Percentiles rank a stretch among this genome's conserved stretches.
phyloP scores from a whole-genome alignment of 164 flowering plant species.

The Taxillus chinensis region DNA sequence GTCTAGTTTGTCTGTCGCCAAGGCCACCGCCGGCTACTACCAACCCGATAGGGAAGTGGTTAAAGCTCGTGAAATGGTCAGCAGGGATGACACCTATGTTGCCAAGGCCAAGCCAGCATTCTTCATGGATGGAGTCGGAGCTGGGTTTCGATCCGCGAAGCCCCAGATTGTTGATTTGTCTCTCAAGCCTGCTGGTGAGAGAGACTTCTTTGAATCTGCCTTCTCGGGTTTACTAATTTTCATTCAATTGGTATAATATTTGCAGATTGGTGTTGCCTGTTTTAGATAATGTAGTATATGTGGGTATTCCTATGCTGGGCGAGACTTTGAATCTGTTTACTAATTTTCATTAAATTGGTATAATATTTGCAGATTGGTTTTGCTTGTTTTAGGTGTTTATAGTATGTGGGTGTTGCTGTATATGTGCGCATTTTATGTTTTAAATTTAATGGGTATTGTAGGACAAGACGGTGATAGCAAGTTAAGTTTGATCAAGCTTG shows the following conservation, averaged over 20 bases:
- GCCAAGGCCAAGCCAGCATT: conserved; percentile 32
- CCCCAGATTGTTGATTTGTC: conserved; percentile 35
- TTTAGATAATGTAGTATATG: no score
- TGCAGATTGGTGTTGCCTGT: no score
- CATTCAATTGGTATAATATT: not conserved
- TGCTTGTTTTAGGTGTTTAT: no score
- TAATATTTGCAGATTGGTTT: no score
- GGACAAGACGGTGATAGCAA: conserved; percentile 58
- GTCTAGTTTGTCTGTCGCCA: no score
- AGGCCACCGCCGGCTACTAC: conserved; percentile 1
- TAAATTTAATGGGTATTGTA: conserved; percentile 18
- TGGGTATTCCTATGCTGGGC: no score
- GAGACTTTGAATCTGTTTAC: not conserved
- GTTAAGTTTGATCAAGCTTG: conserved; percentile 66
- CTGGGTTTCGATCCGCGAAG: conserved; percentile 10
- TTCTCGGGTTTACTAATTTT: not conserved
- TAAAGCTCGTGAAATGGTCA: conserved; percentile 21
- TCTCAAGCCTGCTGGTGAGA: conserved; percentile 18
- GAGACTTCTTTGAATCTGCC: conserved; percentile 25
- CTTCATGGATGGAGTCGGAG: conserved; percentile 31
- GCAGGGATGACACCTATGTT: conserved; percentile 60
- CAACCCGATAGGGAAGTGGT: conserved; percentile 7
- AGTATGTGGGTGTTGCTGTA: not conserved
- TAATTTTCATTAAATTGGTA: not conserved
- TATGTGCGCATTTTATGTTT: not conserved